phyloP scores from a whole-genome alignment of 805 yeast genomes.

The Cyberlindnera japonica region DNA sequence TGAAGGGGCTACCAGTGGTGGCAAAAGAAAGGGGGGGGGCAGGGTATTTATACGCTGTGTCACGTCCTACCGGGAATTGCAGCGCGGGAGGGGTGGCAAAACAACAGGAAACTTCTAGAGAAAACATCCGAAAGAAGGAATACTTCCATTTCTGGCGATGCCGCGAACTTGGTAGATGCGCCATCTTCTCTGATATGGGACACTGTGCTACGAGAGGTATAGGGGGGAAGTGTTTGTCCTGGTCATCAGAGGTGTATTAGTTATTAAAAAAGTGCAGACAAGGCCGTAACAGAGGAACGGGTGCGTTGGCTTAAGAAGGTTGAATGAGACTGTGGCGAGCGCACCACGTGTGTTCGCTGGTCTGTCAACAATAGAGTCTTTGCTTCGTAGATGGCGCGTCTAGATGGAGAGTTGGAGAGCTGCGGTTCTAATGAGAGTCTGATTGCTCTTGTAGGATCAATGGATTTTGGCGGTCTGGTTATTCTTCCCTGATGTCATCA shows the following conservation, averaged over 20 bases:
- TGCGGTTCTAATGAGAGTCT: not conserved
- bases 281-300: no score
- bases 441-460: not conserved
- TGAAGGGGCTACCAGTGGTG: slow-evolving; percentile 1
- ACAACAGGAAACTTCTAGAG: not conserved
- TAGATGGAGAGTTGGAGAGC: not conserved
- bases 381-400: no score
- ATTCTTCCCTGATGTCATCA: slow-evolving; percentile 24
- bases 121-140: slow-evolving; percentile 1
- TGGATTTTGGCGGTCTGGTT: not conserved
- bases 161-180: slow-evolving; percentile 3
- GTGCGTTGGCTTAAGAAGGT: no score
- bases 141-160: not conserved
- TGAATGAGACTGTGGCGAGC: not conserved
- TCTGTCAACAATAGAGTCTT: no score
- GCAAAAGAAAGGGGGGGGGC: slow-evolving; percentile 12
- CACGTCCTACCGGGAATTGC: slow-evolving; percentile 10
- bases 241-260: not conserved
- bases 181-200: not conserved
- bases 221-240: not conserved
- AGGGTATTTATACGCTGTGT: slow-evolving; percentile 8
- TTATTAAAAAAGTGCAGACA: no score
- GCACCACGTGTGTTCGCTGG: not conserved
- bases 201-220: not conserved
- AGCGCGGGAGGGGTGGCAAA: slow-evolving; percentile 9